Base-by-base conservation (phyloP, 129 eudicot genomes). In the Oenanthe sinensis region DNA sequence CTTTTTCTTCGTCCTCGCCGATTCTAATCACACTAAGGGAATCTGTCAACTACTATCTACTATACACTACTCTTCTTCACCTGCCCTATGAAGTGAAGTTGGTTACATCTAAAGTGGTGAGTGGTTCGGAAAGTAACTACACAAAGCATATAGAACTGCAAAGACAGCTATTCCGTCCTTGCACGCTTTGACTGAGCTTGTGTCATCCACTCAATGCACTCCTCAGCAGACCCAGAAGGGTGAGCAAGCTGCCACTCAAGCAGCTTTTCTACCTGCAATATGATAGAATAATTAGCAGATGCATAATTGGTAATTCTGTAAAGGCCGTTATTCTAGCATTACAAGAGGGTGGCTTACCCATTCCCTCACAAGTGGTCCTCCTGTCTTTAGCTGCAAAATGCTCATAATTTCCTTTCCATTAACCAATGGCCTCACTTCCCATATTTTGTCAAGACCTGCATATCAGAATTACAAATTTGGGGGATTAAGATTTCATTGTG, bases 241-340 rank as follows among this genome's bases (percentile, higher is more conserved):
- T 94, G 83, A 16, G 96, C 97, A 37, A 94, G 98, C 76, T 94
- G 96, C 98, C 98, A 94, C 40, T 91, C 87, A 6, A 90, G 78
- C 74, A 94, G 75, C 65, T 88, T 91, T 76, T 88, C 81, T 80
- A 84, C 90, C 95, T 89, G 94, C 26, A 63, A 55, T 52, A 47
- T n/a, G 50, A 77, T 14, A 74, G 17, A 74, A 22, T 22, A 72
- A 37, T 47, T 22, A 77, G 76, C 15, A 54, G 3, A 16, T 39
- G 45, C 15, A 63, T 11, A 5, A 3, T 9, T 26, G 8, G 68
- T n/a, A 1, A 60, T 9, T 60, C 33, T 33, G 68, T 33, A 24
- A 4, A 33, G 4, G 52, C 8, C 2, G 13, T 39, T 76, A 14
- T 26, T 30, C 13, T 42, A 37, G 40, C 44, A 20, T 20, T 65